Base-by-base conservation (phyloP, 2,329 filamentous ascomycete species). In the Trichophyton verrucosum region DNA sequence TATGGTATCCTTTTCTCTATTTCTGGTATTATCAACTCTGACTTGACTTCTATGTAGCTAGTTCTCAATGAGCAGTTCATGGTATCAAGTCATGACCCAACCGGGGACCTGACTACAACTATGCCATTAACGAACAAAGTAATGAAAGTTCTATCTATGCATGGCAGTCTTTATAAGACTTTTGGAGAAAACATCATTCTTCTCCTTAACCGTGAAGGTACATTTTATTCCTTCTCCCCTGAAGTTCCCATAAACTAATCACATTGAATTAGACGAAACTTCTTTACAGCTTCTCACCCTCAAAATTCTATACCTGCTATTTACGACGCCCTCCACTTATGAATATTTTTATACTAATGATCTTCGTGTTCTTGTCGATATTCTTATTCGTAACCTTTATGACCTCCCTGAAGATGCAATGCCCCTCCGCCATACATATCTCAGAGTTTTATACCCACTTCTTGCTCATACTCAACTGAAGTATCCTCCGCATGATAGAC, bases 291-390 rank as follows among this genome's bases (percentile, higher is more conserved):
- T 99, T 27, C 82, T 99, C n/a, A 97, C 97, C 62, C 80, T 99
- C 47, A 99, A 99, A 75, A 83, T 96, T 3, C 80, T 99, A 30
- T 99, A 97, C 74, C 83, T 99, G 40, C 81, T 99, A 8, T 99
- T 99, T 75, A 96, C 91, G 3, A 97, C 90, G 8, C 85, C 85
- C 61, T 83, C 87, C 15, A 99, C 94, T 0, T 90, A 94, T 72
- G 94, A 99, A 75, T 99, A 97, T 74, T 99, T 99, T 71, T 99
- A 97, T 74, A 96, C 91, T 30, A 99, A 99, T 71, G 94, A 99
- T 70, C 80, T 99, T 33, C 88, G 90, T 62, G 94, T 99, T 3
- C 82, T 99, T 15, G 81, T 97, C 55, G 94, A 99, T 70, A 94
- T 99, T 65, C 91, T 99, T 62, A 89, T 99, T 63, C 88, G 94